A percentile compares a stretch with the other conserved stretches of the same genome.
Conservation (phyloP, 1,284 basidiomycete genomes). For the Inonotus obliquus region DNA sequence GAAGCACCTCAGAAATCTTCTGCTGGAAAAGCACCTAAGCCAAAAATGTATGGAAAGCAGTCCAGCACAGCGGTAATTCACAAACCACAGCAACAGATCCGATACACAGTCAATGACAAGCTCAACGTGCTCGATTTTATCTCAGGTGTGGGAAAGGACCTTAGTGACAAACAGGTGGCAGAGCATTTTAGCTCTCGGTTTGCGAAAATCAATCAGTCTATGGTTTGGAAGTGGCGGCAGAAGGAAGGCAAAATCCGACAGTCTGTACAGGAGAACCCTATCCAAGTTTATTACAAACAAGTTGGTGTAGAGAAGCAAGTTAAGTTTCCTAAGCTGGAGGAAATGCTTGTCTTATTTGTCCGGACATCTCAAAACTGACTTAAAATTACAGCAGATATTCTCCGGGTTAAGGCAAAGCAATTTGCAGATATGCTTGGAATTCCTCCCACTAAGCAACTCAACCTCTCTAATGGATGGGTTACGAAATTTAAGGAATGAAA, state of each 20-base stretch:
- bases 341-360: not conserved
- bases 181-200: not conserved
- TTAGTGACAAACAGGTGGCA: not conserved
- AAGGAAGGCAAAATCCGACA: not conserved
- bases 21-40: not conserved
- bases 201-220: not conserved
- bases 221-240: not conserved
- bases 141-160: not conserved
- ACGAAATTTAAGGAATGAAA: not conserved
- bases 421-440: not conserved
- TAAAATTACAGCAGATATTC: not conserved
- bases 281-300: not conserved
- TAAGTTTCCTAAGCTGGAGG: not conserved
- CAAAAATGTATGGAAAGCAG: not conserved
- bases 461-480: not conserved
- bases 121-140: conserved; percentile 2
- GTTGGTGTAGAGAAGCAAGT: not conserved
- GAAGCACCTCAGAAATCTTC: not conserved
- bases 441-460: not conserved
- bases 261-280: not conserved
- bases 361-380: not conserved
- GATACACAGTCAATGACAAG: not conserved
- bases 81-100: not conserved
- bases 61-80: not conserved
- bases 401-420: not conserved